A percentile compares a stretch with the other conserved stretches of the same genome.
phyloP scores from a whole-genome alignment of 108 stramenopile species.

The Cafeteria roenbergensis region DNA sequence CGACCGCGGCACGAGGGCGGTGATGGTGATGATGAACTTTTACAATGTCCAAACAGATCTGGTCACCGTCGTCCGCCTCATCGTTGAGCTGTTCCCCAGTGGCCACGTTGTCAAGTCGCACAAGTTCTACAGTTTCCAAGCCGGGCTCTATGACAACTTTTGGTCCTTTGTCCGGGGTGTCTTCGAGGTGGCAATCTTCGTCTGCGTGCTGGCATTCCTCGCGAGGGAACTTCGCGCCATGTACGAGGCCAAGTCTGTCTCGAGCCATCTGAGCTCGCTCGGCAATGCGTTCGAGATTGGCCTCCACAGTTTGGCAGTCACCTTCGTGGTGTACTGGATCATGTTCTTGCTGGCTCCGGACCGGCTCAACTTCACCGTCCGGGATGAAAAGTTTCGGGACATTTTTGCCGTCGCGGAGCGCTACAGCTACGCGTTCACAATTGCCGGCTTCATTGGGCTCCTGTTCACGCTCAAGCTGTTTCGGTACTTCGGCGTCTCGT shows the following conservation, averaged over 20 bases:
- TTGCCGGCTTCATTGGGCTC: not conserved
- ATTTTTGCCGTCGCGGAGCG: not conserved
- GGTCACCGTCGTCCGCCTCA: not conserved
- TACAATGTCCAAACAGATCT: not conserved
- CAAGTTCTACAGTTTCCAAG: not conserved
- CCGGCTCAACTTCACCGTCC: not conserved
- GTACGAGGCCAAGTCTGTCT: not conserved
- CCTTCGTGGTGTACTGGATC: not conserved
- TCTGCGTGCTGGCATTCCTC: not conserved
- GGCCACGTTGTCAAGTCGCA: not conserved
- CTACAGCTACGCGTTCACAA: not conserved
- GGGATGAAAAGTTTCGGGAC: not conserved
- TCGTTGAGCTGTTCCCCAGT: not conserved
- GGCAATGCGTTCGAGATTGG: not conserved
- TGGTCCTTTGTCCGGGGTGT: not conserved
- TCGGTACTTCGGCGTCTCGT: not conserved
- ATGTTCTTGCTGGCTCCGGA: not conserved
- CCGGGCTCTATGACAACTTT: not conserved
- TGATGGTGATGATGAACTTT: not conserved
- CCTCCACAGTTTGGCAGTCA: not conserved
- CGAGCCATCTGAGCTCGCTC: not conserved
- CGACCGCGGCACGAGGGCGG: not conserved
- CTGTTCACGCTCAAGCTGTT: not conserved
- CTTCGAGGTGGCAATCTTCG: not conserved
- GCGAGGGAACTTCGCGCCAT: not conserved